Evolutionary conservation across 257 asterid genomes (phyloP), one percentile per base, ranked within the genome.

Genomic region (Solanum arcanum): DNA sequence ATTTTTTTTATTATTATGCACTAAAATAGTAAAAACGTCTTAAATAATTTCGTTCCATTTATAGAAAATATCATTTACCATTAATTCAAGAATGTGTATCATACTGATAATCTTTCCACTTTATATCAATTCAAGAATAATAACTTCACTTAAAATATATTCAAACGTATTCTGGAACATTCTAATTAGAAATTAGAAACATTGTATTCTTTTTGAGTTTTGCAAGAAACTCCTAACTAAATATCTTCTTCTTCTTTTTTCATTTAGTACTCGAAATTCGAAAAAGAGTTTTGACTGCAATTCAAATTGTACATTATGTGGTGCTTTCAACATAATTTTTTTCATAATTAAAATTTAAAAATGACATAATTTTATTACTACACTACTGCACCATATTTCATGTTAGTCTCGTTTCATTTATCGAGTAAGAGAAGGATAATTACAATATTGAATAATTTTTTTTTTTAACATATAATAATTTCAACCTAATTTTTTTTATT

Each of bases 81-180:
- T 46, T 31, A 46, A 78, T 78, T 46, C 66, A 46, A 46, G 39
- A 27, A 25, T 27, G n/a, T 37, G 18, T 46, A 80, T 80, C 44
- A 80, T 80, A 80, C 85, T 27, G 66, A 80, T 80, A 80, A 80
- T 47, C 18, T 80, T 29, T 80, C 85, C 85, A 47, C 10, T 80
- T 80, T 29, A 47, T 21, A 29, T 80, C 68, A 80, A 80, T 27
- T 47, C 68, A 80, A 47, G 27, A 7, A 80, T 80, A 47, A 9
- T 47, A 47, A 47, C 85, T 46, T 78, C 15, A 46, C 41, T 78
- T 9, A 78, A 15, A 27, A 27, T 13, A 80, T 5, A 80, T 20
- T 47, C 68, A 47, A 80, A 9, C 11, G 13, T 64, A 29, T 80
- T 47, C 85, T 29, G 12, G 85, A 80, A 80, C 68, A 47, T 80